A percentile compares a stretch with the other conserved stretches of the same genome.
Evolutionary conservation across 2,329 filamentous ascomycete species (phyloP).

Genomic region (Nemania abortiva): DNA sequence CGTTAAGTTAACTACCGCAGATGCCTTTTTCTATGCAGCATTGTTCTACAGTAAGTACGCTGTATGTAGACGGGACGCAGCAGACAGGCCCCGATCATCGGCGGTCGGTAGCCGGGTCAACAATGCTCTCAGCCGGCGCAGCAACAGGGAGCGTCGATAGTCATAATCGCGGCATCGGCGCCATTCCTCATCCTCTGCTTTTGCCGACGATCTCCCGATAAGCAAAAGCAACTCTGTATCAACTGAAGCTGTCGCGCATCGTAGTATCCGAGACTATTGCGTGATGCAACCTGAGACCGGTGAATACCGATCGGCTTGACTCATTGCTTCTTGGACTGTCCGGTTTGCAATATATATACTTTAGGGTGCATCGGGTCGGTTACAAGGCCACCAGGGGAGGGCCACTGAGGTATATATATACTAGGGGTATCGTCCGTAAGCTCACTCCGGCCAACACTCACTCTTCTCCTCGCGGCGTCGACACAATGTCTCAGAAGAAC

Average conservation of each 20-base stretch:
- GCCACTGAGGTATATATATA: background rate
- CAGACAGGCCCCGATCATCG: background rate
- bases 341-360: too few species aligned
- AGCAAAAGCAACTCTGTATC: background rate
- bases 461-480: conserved; percentile 3
- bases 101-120: background rate
- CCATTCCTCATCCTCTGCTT: conserved; percentile 30
- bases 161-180: conserved; percentile 3
- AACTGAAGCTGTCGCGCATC: too few species aligned
- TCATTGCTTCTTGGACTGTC: background rate
- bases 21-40: background rate
- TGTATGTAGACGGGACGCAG: background rate
- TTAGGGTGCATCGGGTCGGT: too few species aligned
- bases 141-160: background rate
- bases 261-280: too few species aligned
- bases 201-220: conserved; percentile 24
- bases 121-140: background rate
- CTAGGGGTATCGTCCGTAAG: background rate
- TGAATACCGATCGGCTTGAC: background rate
- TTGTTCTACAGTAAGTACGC: background rate
- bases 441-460: background rate
- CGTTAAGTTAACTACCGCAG: background rate
- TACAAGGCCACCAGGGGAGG: background rate
- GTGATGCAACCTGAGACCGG: too few species aligned
- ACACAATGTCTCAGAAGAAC: conserved; percentile 38